Conservation (phyloP, 2,329 filamentous ascomycete genomes). For the Penicillium frequentans region DNA sequence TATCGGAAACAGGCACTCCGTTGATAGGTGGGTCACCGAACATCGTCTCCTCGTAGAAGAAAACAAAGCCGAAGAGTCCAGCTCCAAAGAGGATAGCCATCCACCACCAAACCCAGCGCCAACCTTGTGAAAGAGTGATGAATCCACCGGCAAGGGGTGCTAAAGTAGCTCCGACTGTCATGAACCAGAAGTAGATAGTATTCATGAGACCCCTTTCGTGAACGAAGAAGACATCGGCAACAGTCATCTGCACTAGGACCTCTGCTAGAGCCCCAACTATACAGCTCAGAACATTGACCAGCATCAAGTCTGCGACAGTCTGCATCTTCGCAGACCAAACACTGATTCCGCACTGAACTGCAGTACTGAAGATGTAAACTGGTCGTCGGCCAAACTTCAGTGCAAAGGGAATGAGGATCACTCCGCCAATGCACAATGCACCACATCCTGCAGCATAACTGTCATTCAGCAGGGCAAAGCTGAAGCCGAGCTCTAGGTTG, state of each 20-base stretch:
- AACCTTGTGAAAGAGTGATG: slow-evolving; percentile 44
- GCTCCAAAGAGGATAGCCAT: slow-evolving; percentile 42
- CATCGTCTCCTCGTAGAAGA: slow-evolving; percentile 48
- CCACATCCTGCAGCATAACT: slow-evolving; percentile 48
- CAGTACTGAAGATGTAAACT: slow-evolving; percentile 46
- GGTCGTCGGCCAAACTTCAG: slow-evolving; percentile 50
- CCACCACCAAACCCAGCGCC: slow-evolving; percentile 55
- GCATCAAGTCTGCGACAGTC: slow-evolving; percentile 45
- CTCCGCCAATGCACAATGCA: slow-evolving; percentile 41
- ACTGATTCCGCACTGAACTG: slow-evolving; percentile 37
- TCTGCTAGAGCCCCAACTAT: slow-evolving; percentile 47
- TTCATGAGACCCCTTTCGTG: slow-evolving; percentile 52
- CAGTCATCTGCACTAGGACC: slow-evolving; percentile 49
- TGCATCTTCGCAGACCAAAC: slow-evolving; percentile 48
- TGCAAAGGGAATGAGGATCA: slow-evolving; percentile 49
- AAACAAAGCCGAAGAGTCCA: slow-evolving; percentile 41
- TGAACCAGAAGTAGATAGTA: slow-evolving; percentile 44
- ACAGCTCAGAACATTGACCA: slow-evolving; percentile 46
- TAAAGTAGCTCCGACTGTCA: slow-evolving; percentile 34
- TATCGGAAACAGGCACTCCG: not conserved
- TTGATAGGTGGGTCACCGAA: slow-evolving; percentile 7
- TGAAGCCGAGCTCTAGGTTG: slow-evolving; percentile 46
- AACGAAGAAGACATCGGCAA: slow-evolving; percentile 52
- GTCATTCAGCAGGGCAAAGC: slow-evolving; percentile 44
- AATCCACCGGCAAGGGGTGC: slow-evolving; percentile 35